Base-by-base conservation (phyloP, 2,329 filamentous ascomycete species). In the Penicillium rolfsii region DNA sequence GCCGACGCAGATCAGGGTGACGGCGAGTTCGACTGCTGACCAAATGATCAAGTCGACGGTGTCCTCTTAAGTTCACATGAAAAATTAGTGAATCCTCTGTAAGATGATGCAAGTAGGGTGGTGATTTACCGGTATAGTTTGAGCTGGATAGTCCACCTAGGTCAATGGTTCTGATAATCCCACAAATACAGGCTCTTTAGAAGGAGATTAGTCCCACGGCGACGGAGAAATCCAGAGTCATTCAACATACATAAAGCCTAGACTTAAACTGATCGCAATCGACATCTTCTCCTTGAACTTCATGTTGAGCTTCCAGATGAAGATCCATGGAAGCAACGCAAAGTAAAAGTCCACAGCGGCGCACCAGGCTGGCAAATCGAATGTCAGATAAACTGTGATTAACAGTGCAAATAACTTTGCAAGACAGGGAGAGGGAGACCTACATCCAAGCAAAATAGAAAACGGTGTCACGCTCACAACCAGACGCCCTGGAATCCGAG, bases 251-350 rank as follows among this genome's bases (percentile, higher is more conserved):
- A 76, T 70, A 7, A 75, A 63, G 11, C 74, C 76, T 35, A 79
- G 67, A 52, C 76, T 78, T 66, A 79, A 72, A 12, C 74, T 75
- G 9, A 73, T 56, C 1, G 71, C 73, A 9, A 79, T 73, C 4
- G 74, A 71, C 24, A 77, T 66, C 56, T 78, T 79, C 26, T 78
- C 77, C 46, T 73, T 75, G 35, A 66, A 70, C 26, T 67, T 71
- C 68, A 79, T 78, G 14, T 76, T 71, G 7, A 79, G 59, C 11
- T 72, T 66, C 63, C 69, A 70, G 22, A 78, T 71, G 58, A 78
- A 73, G 6, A 71, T 61, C 77, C 77, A 80, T 1, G 78, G 77
- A 24, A 79, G 63, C 2, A 71, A 52, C 1, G 77, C 74, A 2
- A 79, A 68, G 19, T 77, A 67, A n/a, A 79, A 72, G 36, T 80